Evolutionary conservation across 1,284 basidiomycete species (phyloP).

Genomic region (Meira miltonrushii): DNA sequence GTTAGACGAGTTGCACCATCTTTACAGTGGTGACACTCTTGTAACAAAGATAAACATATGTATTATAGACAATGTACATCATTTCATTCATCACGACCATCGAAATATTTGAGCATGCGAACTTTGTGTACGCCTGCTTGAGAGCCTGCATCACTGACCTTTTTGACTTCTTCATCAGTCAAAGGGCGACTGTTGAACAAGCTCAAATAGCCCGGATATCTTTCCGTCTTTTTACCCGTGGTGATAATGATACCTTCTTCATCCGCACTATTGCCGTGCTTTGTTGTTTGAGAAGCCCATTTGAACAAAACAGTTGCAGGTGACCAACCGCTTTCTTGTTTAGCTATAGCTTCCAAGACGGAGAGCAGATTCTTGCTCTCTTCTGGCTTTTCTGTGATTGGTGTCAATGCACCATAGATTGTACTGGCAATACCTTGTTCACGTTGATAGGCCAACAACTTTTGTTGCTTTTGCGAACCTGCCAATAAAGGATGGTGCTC

Average conservation of each 20-base stretch:
- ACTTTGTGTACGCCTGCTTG: neutral
- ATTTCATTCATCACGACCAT: neutral
- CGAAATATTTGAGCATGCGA: neutral
- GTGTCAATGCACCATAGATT: slow-evolving; percentile 31
- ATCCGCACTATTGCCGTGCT: neutral
- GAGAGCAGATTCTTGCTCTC: slow-evolving; percentile 21
- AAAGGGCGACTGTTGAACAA: slow-evolving; percentile 13
- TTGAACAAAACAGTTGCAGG: slow-evolving; percentile 23
- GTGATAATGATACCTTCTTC: slow-evolving; percentile 31
- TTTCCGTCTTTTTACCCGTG: slow-evolving; percentile 27
- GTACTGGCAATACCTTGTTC: slow-evolving; percentile 31
- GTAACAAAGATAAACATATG: neutral
- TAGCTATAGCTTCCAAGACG: slow-evolving; percentile 23
- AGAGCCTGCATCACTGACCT: slow-evolving; percentile 8
- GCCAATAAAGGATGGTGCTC: slow-evolving; percentile 29
- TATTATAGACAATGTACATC: neutral
- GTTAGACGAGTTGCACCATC: neutral
- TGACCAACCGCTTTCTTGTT: slow-evolving; percentile 22
- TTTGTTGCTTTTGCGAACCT: slow-evolving; percentile 23
- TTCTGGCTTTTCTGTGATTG: slow-evolving; percentile 23
- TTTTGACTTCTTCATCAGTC: slow-evolving; percentile 12
- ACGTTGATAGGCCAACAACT: slow-evolving; percentile 25
- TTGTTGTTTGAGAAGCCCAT: slow-evolving; percentile 29
- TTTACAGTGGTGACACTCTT: neutral
- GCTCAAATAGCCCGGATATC: slow-evolving; percentile 26